These are phyloP conservation scores for Phialocephala sp. DNA, from an alignment of 2,329 filamentous ascomycete genomes.

Conservation along the genomic window DNA sequence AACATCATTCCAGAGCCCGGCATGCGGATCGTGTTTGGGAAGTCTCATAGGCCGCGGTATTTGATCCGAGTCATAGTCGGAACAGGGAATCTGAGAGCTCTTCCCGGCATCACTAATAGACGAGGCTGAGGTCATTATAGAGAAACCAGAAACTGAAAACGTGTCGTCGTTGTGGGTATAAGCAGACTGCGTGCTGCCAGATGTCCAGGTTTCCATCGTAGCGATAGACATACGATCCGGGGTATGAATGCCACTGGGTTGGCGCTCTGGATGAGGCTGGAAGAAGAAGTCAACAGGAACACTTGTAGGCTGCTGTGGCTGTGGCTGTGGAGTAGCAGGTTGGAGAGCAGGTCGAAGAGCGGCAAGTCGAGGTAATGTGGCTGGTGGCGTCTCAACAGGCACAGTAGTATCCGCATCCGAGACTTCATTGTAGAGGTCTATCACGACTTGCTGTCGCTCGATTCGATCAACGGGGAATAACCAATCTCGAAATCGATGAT, in stretches of 20 bases:
- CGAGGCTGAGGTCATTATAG: constrained; percentile 32
- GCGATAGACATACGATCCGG: constrained; percentile 30
- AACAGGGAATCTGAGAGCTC: constrained; percentile 12
- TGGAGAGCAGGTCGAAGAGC: constrained; percentile 10
- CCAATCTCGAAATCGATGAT: constrained; percentile 38
- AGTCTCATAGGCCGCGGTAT: constrained; percentile 12
- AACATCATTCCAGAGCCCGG: constrained; percentile 32
- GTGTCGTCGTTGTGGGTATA: constrained; percentile 29
- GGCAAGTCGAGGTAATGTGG: background rate
- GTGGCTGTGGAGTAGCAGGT: constrained; percentile 17
- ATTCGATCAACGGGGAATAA: constrained; percentile 32
- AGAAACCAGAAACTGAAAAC: constrained; percentile 29
- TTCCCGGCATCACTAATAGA: constrained; percentile 28
- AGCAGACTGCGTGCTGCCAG: constrained; percentile 27
- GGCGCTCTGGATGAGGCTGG: background rate
- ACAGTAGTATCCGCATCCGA: constrained; percentile 14
- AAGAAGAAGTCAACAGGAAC: constrained; percentile 9
- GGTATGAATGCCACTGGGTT: background rate
- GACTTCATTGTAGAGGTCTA: constrained; percentile 33
- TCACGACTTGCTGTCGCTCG: constrained; percentile 33
- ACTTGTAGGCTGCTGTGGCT: constrained; percentile 17
- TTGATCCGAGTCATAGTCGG: constrained; percentile 17
- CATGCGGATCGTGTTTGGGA: constrained; percentile 30
- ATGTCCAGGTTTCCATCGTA: constrained; percentile 26
- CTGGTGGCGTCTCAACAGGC: background rate